Percentiles rank a stretch among this genome's conserved stretches.
Evolutionary conservation across 495 filamentous ascomycete genomes (phyloP).

Genomic region (Neurospora sp.): DNA sequence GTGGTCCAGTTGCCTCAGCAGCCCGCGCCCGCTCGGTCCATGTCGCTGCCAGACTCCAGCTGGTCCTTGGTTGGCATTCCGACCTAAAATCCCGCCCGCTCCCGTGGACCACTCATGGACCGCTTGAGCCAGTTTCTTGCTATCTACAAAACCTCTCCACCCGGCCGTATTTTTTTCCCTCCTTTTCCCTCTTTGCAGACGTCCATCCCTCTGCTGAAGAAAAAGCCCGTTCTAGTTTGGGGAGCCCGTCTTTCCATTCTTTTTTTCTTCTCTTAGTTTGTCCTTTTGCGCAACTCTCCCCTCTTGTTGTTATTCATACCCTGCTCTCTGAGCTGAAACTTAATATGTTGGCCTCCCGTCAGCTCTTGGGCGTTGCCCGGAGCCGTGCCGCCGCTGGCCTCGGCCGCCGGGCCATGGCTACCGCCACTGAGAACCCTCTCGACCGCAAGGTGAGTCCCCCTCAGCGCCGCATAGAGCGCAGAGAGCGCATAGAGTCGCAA

Average conservation of each 20-base stretch:
- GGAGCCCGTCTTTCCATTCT: slow-evolving; percentile 7
- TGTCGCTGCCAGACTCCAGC: background rate
- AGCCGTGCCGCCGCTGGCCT: slow-evolving; percentile 36
- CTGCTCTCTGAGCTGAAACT: slow-evolving; percentile 20
- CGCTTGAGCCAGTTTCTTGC: slow-evolving; percentile 5
- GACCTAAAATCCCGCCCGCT: slow-evolving; percentile 25
- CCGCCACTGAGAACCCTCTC: slow-evolving; percentile 40
- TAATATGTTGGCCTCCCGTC: slow-evolving; percentile 47
- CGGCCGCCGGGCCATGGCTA: slow-evolving; percentile 45
- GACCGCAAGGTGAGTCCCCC: slow-evolving; percentile 38
- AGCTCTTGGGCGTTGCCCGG: slow-evolving; percentile 42
- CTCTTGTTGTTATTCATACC: slow-evolving; percentile 21
- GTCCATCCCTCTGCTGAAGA: slow-evolving; percentile 1
- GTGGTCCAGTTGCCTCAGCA: background rate
- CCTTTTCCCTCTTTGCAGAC: slow-evolving; percentile 2
- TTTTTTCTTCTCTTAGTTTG: slow-evolving; percentile 8
- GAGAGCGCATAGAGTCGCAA: background rate
- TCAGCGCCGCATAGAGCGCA: background rate
- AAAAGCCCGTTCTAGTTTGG: slow-evolving; percentile 3
- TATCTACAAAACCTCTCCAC: slow-evolving; percentile 22
- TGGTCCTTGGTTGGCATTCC: slow-evolving; percentile 15
- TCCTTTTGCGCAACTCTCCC: slow-evolving; percentile 21
- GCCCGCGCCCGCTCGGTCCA: background rate
- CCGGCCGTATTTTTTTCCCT: slow-evolving; percentile 15
- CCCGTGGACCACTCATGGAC: background rate